A percentile compares a stretch with the other conserved stretches of the same genome.
phyloP scores from a whole-genome alignment of 306 rosid species.

The Nissolia schottii region DNA sequence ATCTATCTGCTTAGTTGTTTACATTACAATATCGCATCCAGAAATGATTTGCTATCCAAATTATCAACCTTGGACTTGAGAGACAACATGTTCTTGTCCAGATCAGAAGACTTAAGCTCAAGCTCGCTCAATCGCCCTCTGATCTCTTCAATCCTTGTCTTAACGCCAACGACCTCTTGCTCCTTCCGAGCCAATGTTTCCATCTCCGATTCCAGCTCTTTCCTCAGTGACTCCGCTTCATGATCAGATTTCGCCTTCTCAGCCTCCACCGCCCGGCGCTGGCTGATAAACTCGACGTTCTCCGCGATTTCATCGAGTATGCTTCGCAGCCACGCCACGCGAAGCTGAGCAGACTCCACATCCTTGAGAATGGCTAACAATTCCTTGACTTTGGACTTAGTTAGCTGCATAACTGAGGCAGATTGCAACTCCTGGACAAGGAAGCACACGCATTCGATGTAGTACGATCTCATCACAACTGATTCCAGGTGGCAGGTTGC shows the following conservation, averaged over 20 bases:
- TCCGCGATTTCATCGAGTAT: conserved; percentile 49
- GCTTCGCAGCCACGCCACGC: conserved; percentile 62
- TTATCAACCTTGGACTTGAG: conserved; percentile 57
- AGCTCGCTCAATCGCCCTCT: conserved; percentile 55
- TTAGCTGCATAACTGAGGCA: conserved; percentile 41
- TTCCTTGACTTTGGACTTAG: conserved; percentile 67
- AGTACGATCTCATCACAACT: conserved; percentile 72
- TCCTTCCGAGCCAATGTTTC: conserved; percentile 60
- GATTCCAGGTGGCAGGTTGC: conserved; percentile 85
- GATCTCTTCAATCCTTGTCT: conserved; percentile 41
- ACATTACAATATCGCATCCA: conserved; percentile 48
- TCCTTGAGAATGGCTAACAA: conserved; percentile 74
- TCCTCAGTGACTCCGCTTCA: conserved; percentile 47
- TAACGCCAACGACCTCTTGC: conserved; percentile 43
- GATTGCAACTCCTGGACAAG: conserved; percentile 75
- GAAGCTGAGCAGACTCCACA: conserved; percentile 70
- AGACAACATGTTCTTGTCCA: conserved; percentile 47
- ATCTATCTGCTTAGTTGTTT: not conserved
- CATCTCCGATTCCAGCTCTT: conserved; percentile 49
- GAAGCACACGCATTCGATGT: conserved; percentile 79
- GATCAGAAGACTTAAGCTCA: conserved; percentile 48
- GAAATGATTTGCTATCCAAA: conserved; percentile 45
- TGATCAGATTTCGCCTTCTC: conserved; percentile 51
- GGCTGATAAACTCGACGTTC: conserved; percentile 43
- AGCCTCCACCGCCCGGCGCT: conserved; percentile 40